Evolutionary conservation across 116 monocot species (phyloP).

Genomic region (Phalaenopsis hybrid): DNA sequence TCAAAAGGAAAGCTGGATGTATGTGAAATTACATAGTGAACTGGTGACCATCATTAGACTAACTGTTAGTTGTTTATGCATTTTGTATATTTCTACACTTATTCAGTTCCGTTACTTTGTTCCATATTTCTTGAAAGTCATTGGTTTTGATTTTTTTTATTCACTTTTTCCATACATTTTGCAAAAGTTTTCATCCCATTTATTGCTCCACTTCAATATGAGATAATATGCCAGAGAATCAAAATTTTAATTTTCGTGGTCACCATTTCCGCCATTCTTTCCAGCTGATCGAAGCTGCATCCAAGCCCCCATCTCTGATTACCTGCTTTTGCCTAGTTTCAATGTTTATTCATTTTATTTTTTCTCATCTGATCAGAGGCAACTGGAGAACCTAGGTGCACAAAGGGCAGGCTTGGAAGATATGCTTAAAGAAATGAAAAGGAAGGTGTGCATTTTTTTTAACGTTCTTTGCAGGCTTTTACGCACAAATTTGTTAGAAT

Average conservation of each 20-base stretch:
- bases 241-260: background rate
- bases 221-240: background rate
- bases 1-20: background rate
- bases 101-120: background rate
- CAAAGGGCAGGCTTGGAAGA: conserved; percentile 98
- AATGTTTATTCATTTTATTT: background rate
- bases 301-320: background rate
- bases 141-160: background rate
- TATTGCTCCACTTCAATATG: background rate
- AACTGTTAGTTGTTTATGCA: background rate
- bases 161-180: background rate
- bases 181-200: background rate
- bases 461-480: background rate
- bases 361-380: conserved; percentile 46
- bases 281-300: background rate
- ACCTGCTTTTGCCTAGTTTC: background rate
- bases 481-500: background rate
- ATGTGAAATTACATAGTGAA: background rate
- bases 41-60: background rate
- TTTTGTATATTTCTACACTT: background rate
- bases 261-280: background rate
- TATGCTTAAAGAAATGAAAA: conserved; percentile 98
- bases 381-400: conserved; percentile 84
- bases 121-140: background rate
- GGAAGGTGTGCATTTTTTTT: conserved; percentile 45